Base-by-base conservation (phyloP, 371 early-diverging fungal genomes). In the Apophysomyces trapeziformis region DNA sequence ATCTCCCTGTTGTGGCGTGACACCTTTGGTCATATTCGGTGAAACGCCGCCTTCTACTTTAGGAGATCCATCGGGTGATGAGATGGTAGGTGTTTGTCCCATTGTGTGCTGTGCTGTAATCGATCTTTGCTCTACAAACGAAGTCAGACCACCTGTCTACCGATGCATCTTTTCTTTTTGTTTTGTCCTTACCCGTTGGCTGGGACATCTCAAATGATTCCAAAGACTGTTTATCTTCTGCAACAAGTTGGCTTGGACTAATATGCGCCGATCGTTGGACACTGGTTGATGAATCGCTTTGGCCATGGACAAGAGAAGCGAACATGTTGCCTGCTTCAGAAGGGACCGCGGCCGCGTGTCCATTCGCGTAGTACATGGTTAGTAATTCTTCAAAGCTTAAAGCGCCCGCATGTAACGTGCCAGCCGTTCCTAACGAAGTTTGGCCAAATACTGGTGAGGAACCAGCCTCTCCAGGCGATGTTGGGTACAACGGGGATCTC, bases 241-340 rank as follows among this genome's bases (percentile, higher is more conserved):
- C 6, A 41, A 76, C 64, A 7, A 79, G 64, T 45, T 79, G 79
- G 18, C 72, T 70, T 5, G 79, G 79, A 61, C 72, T 72, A 63
- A 79, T 76, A 41, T 68, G 68, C 9, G 68, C 58, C 72, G 75
- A 7, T 26, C 54, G 54, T 21, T n/a, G 21, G 4, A 50, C 21
- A 26, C 18, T 11, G 4, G 54, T 50, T 21, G 32, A 26, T 26
- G 54, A 9, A 21, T 50, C 59, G 11, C 32, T 58, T 50, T 58
- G 66, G 8, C 35, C 38, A 11, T 36, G 21, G 46, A 70, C 58
- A 35, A 66, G 58, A 57, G 50, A 36, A n/a, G 58, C 63, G n/a
- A 63, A 47, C 63, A 61, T 44, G 18, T 37, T 54, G 5, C 60
- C 57, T 44, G 60, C 63, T 7, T 50, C 54, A 32, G 54, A 0